A percentile compares a stretch with the other conserved stretches of the same genome.
phyloP scores from a whole-genome alignment of 352 stramenopile genomes.

The Phytophthora pisi region DNA sequence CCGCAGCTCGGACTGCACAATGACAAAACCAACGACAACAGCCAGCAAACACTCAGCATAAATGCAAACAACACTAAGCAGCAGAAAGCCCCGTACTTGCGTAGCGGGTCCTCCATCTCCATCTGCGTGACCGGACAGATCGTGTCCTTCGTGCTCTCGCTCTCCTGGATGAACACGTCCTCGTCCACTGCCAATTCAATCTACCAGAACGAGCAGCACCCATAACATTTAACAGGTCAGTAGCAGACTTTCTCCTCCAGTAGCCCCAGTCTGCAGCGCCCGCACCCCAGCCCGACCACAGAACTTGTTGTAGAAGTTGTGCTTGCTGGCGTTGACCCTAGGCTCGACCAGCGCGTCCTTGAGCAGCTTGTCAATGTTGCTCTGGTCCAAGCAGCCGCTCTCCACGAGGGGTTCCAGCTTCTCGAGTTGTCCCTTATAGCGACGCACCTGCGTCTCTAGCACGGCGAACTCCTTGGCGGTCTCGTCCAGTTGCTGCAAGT shows the following conservation, averaged over 20 bases:
- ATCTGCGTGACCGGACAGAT: conserved; percentile 85
- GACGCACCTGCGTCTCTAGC: conserved; percentile 60
- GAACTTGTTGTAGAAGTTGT: conserved; percentile 84
- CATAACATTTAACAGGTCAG: background rate
- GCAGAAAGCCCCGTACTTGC: conserved; percentile 51
- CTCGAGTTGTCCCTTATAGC: conserved; percentile 76
- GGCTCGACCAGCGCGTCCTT: conserved; percentile 55
- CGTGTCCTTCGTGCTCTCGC: conserved; percentile 72
- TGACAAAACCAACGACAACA: background rate
- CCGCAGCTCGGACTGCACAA: conserved; percentile 62
- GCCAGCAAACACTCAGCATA: background rate
- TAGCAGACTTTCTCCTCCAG: background rate
- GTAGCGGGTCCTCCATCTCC: conserved; percentile 76
- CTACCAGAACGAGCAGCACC: conserved; percentile 28
- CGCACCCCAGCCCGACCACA: conserved; percentile 73
- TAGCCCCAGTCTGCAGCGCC: background rate
- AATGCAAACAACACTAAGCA: background rate
- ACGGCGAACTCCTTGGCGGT: conserved; percentile 74
- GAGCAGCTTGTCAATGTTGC: conserved; percentile 70
- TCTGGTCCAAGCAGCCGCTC: conserved; percentile 49
- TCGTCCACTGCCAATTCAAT: conserved; percentile 78
- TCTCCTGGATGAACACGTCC: conserved; percentile 84
- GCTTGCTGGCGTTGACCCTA: conserved; percentile 58
- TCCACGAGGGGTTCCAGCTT: conserved; percentile 64
- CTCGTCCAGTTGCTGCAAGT: conserved; percentile 61